These are phyloP conservation scores for Juncus effusus DNA, from an alignment of 176 grass and related monocot species.

Conservation along the genomic window DNA sequence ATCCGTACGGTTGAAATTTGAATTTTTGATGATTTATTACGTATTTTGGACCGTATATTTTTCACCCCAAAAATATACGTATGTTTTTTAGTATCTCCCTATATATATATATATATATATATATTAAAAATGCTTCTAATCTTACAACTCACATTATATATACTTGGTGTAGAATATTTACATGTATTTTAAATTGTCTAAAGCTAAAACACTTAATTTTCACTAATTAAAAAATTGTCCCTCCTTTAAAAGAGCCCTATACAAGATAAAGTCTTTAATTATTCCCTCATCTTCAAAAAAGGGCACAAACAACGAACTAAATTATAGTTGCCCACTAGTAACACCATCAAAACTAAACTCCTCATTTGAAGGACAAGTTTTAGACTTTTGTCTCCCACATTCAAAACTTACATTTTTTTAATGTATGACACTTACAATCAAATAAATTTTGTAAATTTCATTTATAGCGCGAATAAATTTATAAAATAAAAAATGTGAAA, in stretches of 20 bases:
- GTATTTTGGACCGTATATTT: too few species aligned
- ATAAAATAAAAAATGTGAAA: not conserved
- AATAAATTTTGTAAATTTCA: not conserved
- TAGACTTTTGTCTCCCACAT: not conserved
- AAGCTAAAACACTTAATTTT: not conserved
- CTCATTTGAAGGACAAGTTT: not conserved
- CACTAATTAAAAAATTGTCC: not conserved
- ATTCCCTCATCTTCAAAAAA: not conserved
- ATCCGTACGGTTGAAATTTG: too few species aligned
- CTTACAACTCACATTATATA: not conserved
- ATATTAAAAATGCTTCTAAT: too few species aligned
- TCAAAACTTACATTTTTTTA: not conserved
- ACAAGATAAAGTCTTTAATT: not conserved
- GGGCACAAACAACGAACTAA: not conserved
- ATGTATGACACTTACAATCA: not conserved
- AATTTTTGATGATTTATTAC: too few species aligned
- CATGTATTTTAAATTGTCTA: not conserved
- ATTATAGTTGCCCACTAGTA: not conserved
- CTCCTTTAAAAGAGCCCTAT: not conserved
- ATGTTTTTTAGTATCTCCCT: too few species aligned
- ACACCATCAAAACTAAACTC: not conserved
- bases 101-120: too few species aligned
- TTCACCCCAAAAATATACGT: too few species aligned
- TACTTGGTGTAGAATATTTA: not conserved
- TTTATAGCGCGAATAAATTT: not conserved